phyloP scores from a whole-genome alignment of 2,329 filamentous ascomycete genomes.

The Coccinonectria pachysandricola region DNA sequence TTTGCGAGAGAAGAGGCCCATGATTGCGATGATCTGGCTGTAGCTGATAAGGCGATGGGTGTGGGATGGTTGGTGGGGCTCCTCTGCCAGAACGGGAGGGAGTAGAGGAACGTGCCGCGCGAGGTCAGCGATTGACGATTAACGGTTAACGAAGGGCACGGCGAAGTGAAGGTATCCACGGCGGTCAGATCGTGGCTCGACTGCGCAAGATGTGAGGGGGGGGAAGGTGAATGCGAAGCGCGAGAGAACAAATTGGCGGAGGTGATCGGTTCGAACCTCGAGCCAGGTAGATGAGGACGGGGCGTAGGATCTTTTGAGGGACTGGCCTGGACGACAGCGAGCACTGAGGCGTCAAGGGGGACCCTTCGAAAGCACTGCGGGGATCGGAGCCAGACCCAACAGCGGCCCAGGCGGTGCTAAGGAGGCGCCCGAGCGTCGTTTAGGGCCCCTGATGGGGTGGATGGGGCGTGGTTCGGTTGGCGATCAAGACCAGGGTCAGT shows the following conservation, averaged over 20 bases:
- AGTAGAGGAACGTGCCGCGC: constrained; percentile 14
- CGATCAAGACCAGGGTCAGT: constrained; percentile 16
- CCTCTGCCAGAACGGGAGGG: constrained; percentile 7
- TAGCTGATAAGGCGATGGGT: constrained; percentile 14
- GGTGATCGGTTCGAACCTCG: constrained; percentile 2
- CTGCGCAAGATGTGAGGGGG: too few species aligned
- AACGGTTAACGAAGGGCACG: constrained; percentile 8
- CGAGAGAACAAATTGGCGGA: constrained; percentile 3
- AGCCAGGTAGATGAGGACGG: constrained; percentile 9
- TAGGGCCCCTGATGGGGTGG: constrained; percentile 14
- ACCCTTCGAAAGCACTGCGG: constrained; percentile 19
- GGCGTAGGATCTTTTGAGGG: constrained; percentile 16
- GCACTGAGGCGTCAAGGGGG: constrained; percentile 19
- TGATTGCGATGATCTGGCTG: constrained; percentile 21
- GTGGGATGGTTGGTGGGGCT: constrained; percentile 12
- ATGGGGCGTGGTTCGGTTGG: constrained; percentile 13
- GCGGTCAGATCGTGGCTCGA: too few species aligned
- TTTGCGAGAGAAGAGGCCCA: constrained; percentile 48
- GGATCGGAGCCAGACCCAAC: constrained; percentile 19
- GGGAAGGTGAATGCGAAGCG: constrained; percentile 5
- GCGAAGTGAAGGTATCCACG: too few species aligned
- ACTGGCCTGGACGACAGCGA: constrained; percentile 8
- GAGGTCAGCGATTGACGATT: constrained; percentile 6
- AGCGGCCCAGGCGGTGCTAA: constrained; percentile 16
- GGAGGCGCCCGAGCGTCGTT: constrained; percentile 18